A percentile compares a stretch with the other conserved stretches of the same genome.
Conservation (phyloP, 257 asterid species). For the Solanum chaucha region DNA sequence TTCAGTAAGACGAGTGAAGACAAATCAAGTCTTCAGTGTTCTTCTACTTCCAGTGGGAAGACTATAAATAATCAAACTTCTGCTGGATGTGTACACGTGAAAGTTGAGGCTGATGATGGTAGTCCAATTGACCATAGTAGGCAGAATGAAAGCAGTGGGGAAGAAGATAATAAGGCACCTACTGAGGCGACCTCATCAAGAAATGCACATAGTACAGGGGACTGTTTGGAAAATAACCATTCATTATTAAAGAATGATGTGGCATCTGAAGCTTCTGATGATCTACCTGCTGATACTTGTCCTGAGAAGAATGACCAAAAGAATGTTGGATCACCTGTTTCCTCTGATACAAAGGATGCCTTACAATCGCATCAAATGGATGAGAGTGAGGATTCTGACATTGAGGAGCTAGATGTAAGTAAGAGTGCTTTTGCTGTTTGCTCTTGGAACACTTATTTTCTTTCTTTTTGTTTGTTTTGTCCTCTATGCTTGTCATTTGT, state of each 20-base stretch:
- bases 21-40: slow-evolving; percentile 4
- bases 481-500: not conserved
- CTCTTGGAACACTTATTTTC: not conserved
- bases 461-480: slow-evolving; percentile 3
- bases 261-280: slow-evolving; percentile 21
- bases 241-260: slow-evolving; percentile 12
- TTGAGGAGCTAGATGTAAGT: slow-evolving; percentile 84
- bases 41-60: slow-evolving; percentile 3
- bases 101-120: slow-evolving; percentile 22
- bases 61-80: not conserved
- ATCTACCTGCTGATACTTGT: slow-evolving; percentile 15
- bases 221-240: slow-evolving; percentile 16
- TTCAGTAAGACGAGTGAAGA: slow-evolving; percentile 2
- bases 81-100: slow-evolving; percentile 16
- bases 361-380: slow-evolving; percentile 25
- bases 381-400: slow-evolving; percentile 67
- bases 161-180: slow-evolving; percentile 20
- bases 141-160: slow-evolving; percentile 15
- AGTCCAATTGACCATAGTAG: slow-evolving; percentile 16
- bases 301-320: slow-evolving; percentile 32
- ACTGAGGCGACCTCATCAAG: slow-evolving; percentile 13
- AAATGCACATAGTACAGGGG: slow-evolving; percentile 13
- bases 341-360: slow-evolving; percentile 7
- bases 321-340: slow-evolving; percentile 21
- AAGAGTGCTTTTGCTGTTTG: slow-evolving; percentile 12